phyloP scores from a whole-genome alignment of 495 filamentous ascomycete species.

The Xylaria castorea region DNA sequence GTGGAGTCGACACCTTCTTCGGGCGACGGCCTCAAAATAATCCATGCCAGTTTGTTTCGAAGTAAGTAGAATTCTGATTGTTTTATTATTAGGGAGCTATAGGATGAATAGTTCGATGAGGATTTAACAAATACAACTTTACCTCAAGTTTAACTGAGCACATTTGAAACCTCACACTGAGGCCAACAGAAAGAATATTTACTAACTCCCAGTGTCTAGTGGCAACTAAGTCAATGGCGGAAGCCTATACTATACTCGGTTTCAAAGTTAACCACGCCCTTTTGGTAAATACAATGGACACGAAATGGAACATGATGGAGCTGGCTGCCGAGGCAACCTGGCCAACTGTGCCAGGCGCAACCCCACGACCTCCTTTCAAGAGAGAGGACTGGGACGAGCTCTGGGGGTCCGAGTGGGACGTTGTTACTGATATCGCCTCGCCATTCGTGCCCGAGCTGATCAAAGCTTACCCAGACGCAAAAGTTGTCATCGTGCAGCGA shows the following conservation, averaged over 20 bases:
- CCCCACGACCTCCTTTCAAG: slow-evolving; percentile 25
- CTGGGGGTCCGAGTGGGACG: slow-evolving; percentile 45
- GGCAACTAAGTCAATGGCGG: slow-evolving; percentile 34
- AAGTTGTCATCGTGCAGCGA: slow-evolving; percentile 51
- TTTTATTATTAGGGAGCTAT: not conserved
- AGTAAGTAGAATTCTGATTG: slow-evolving; percentile 3
- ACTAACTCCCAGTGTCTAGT: slow-evolving; percentile 6
- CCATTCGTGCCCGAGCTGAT: slow-evolving; percentile 49
- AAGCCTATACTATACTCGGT: slow-evolving; percentile 33
- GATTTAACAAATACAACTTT: not conserved
- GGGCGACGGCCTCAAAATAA: slow-evolving; percentile 23
- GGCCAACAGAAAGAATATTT: not conserved
- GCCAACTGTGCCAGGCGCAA: slow-evolving; percentile 21
- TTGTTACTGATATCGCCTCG: slow-evolving; percentile 45
- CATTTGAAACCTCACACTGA: not conserved
- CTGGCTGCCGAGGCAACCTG: slow-evolving; percentile 39
- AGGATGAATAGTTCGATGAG: too few species aligned
- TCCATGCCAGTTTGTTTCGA: slow-evolving; percentile 26
- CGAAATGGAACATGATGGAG: slow-evolving; percentile 22
- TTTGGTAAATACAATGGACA: not conserved
- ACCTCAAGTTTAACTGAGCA: not conserved
- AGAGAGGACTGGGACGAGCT: slow-evolving; percentile 51
- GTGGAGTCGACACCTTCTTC: not conserved
- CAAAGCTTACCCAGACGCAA: slow-evolving; percentile 53
- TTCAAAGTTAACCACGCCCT: slow-evolving; percentile 33